phyloP scores from a whole-genome alignment of 164 flowering plant species.

The Macadamia tetraphylla region DNA sequence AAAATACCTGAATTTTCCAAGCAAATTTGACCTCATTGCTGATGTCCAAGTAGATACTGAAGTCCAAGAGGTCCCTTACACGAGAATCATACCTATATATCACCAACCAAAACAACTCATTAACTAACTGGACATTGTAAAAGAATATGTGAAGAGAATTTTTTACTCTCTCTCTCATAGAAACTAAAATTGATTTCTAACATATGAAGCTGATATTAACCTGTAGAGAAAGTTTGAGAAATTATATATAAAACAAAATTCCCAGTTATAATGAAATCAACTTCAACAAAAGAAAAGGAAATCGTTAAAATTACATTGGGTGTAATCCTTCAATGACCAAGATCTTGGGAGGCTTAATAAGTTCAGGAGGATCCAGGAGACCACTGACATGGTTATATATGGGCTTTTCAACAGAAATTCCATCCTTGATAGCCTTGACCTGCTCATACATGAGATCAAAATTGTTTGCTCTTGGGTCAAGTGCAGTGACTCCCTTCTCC shows the following conservation, averaged over 20 bases:
- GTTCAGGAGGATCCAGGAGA: conserved; percentile 88
- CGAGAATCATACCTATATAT: conserved; percentile 67
- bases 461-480: conserved; percentile 91
- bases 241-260: too few relatives aligned
- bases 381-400: conserved; percentile 92
- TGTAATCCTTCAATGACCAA: conserved; percentile 93
- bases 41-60: conserved; percentile 97
- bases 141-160: background rate
- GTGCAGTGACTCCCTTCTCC: conserved; percentile 88
- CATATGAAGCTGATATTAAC: too few relatives aligned
- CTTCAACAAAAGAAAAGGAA: background rate
- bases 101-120: background rate
- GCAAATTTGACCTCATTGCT: conserved; percentile 98
- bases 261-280: background rate
- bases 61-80: conserved; percentile 91
- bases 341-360: conserved; percentile 87
- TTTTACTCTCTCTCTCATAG: background rate
- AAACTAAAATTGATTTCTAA: too few relatives aligned
- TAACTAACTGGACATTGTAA: background rate
- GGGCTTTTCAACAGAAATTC: conserved; percentile 78
- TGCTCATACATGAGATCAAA: conserved; percentile 97
- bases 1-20: conserved; percentile 92
- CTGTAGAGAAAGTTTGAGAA: too few relatives aligned
- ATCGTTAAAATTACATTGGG: conserved; percentile 70
- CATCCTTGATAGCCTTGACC: conserved; percentile 82